Base-by-base conservation (phyloP, 2,329 filamentous ascomycete genomes). In the Aspergillus viridinutans region DNA sequence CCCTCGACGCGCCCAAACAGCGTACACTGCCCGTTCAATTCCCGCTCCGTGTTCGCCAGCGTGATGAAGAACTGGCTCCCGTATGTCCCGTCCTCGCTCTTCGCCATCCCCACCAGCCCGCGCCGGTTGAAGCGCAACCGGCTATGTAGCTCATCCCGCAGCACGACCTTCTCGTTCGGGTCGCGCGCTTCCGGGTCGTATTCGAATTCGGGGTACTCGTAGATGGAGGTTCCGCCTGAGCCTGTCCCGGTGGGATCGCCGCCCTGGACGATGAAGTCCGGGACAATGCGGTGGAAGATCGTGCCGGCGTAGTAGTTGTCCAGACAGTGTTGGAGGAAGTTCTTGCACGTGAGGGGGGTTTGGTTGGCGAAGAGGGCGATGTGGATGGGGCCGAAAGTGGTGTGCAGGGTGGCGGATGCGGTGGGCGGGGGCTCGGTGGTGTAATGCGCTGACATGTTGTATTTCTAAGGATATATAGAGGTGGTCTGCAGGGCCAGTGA, bases 21-120 rank as follows among this genome's bases (percentile, higher is more conserved):
- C 0, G 94, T 97, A 73, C 97, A 97, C 76, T 90, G 90, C 52
- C 88, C 89, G 64, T 89, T 90, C 68, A 99, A 74, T 78, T 97
- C 92, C 26, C 91, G 87, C 25, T 92, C 81, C 69, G 88, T 92
- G 54, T 81, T 80, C 61, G 86, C 92, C 53, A 99, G 77, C 0
- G 94, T 97, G 60, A 99, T 87, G 78, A 99, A 99, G 80, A 97
- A 97, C 74, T 99, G 94, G 73, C 91, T 96, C 35, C 91, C 90
- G 76, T 97, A 97, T 54, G 90, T 90, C 49, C 92, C 88, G 59
- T 77, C 76, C 53, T 77, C 75, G 43, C 74, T 76, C 74, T 97
- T 97, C 28, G 94, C 94, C 92, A 97, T 97, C n/a, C 90, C 94
- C 65, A 99, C 76, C 66, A 97, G 77, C 0, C 94, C 94, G 58